These are phyloP conservation scores for Backusella liffmaniae DNA, from an alignment of 192 early-diverging fungal genomes.

Conservation along the genomic window DNA sequence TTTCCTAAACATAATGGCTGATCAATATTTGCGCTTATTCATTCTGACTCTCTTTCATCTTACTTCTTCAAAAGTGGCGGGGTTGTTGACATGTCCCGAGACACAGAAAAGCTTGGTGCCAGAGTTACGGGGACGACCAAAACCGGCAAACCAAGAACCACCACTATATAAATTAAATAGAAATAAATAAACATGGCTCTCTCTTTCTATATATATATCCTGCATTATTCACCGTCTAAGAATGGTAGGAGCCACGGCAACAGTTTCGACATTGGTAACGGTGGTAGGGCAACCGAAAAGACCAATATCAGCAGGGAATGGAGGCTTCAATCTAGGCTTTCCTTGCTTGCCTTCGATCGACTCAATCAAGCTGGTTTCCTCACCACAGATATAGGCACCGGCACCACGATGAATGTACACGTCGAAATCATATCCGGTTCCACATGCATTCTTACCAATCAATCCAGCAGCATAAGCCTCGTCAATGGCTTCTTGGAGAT, in stretches of 20 bases:
- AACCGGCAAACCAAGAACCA: slow-evolving; percentile 90
- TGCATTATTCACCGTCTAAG: slow-evolving; percentile 30
- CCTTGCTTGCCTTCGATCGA: slow-evolving; percentile 96
- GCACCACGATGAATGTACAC: slow-evolving; percentile 97
- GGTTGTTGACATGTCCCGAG: slow-evolving; percentile 97
- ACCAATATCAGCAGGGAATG: slow-evolving; percentile 98
- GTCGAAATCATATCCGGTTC: slow-evolving; percentile 95
- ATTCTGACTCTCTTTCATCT: neutral
- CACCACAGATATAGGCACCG: slow-evolving; percentile 98
- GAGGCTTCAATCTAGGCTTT: slow-evolving; percentile 98
- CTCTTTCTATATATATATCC: too few relatives aligned
- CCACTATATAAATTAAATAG: slow-evolving; percentile 52
- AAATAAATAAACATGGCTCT: neutral
- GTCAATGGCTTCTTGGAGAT: slow-evolving; percentile 92
- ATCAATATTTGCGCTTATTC: neutral
- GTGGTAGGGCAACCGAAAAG: slow-evolving; percentile 99
- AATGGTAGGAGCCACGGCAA: slow-evolving; percentile 98
- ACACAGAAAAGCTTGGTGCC: slow-evolving; percentile 99
- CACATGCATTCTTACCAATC: slow-evolving; percentile 99
- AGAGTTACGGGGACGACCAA: slow-evolving; percentile 89
- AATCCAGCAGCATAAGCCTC: slow-evolving; percentile 94
- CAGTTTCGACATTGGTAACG: slow-evolving; percentile 99
- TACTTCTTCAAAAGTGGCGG: slow-evolving; percentile 93
- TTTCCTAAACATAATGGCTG: slow-evolving; percentile 48
- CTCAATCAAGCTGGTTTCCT: slow-evolving; percentile 89